Conservation (phyloP, 2,329 filamentous ascomycete genomes). For the Talaromyces marneffei region DNA sequence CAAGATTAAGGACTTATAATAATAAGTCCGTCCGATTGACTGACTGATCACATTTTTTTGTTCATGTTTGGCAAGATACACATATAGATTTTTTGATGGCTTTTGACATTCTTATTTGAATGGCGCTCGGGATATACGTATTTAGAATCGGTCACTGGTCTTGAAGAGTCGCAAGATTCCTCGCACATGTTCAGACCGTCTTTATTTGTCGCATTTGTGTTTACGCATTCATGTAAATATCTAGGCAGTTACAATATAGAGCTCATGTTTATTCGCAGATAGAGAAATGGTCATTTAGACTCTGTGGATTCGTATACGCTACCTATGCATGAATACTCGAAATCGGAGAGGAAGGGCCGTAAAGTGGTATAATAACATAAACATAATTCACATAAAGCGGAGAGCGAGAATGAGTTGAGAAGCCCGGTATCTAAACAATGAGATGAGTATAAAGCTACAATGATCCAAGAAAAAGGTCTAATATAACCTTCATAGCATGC, state of each 20-base stretch:
- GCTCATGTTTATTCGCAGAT: neutral
- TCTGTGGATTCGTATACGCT: neutral
- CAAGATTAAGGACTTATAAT: slow-evolving; percentile 25
- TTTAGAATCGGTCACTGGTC: neutral
- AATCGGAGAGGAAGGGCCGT: neutral
- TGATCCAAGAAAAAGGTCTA: neutral
- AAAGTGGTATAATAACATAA: neutral
- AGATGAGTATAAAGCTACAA: neutral
- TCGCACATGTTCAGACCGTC: neutral
- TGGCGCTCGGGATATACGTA: slow-evolving; percentile 4
- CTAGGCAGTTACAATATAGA: neutral
- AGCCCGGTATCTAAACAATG: neutral
- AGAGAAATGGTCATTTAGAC: neutral
- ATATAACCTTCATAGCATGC: neutral
- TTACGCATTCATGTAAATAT: neutral
- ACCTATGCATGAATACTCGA: neutral
- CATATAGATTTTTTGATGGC: neutral
- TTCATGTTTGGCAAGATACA: neutral
- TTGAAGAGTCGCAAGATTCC: neutral
- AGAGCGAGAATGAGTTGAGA: neutral
- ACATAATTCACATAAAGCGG: neutral
- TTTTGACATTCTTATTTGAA: neutral
- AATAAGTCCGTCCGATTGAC: neutral
- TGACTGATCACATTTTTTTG: neutral
- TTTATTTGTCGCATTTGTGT: neutral